phyloP scores from a whole-genome alignment of 768 basidiomycete species.

The Hygrophorus pudorinus region DNA sequence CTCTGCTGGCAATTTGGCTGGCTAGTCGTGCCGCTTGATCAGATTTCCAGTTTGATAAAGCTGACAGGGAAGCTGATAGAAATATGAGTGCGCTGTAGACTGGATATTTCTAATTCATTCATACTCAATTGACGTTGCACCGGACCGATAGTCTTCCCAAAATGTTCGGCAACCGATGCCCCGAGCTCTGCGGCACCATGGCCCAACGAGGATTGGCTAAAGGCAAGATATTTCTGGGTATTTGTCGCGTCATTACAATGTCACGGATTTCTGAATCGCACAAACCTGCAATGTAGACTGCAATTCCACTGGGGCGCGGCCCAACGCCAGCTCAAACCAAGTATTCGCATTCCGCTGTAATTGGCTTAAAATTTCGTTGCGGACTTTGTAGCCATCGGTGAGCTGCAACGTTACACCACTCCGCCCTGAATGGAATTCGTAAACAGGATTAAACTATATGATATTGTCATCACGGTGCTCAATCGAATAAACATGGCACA shows the following conservation, averaged over 20 bases:
- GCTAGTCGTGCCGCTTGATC: constrained; percentile 78
- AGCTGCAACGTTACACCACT: constrained; percentile 67
- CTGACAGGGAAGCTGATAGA: constrained; percentile 29
- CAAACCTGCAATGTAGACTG: constrained; percentile 85
- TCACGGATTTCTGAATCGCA: neutral
- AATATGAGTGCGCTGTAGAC: constrained; percentile 5
- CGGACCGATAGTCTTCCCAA: constrained; percentile 72
- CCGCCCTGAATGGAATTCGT: constrained; percentile 74
- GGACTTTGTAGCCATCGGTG: constrained; percentile 75
- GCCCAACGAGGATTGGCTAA: constrained; percentile 59
- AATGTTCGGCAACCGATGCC: constrained; percentile 80
- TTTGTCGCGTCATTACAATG: constrained; percentile 1
- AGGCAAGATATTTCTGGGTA: constrained; percentile 75
- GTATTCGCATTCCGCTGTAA: constrained; percentile 62
- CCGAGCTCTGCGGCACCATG: constrained; percentile 81
- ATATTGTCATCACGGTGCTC: neutral
- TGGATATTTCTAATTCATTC: constrained; percentile 12
- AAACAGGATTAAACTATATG: constrained; percentile 75
- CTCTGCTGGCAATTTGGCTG: constrained; percentile 82
- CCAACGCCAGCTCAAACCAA: constrained; percentile 85
- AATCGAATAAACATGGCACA: constrained; percentile 7
- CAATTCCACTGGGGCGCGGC: constrained; percentile 84
- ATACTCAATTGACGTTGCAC: constrained; percentile 67
- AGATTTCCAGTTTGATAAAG: constrained; percentile 52
- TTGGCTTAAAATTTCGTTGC: constrained; percentile 75